A percentile compares a stretch with the other conserved stretches of the same genome.
Conservation (phyloP, 2,329 filamentous ascomycete genomes). For the Penicillium verrucosum region DNA sequence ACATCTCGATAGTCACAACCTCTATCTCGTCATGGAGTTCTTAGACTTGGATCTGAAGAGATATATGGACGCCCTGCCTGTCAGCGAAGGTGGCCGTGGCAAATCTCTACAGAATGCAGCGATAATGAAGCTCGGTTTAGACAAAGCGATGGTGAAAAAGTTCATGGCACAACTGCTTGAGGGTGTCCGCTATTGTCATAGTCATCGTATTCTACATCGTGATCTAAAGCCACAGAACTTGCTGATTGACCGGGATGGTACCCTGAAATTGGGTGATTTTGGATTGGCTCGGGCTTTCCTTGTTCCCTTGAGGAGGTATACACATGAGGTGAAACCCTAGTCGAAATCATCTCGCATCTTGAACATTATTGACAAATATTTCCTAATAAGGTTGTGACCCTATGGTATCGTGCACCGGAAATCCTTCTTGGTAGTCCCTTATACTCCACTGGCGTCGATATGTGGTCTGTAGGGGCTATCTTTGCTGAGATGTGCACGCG, state of each 20-base stretch:
- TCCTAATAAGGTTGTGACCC: constrained; percentile 66
- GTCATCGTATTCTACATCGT: constrained; percentile 80
- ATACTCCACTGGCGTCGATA: constrained; percentile 90
- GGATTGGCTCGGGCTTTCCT: constrained; percentile 86
- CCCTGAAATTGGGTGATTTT: constrained; percentile 87
- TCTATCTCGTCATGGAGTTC: constrained; percentile 90
- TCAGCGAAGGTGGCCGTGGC: constrained; percentile 78
- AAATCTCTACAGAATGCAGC: constrained; percentile 78
- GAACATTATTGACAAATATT: background rate
- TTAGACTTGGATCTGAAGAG: constrained; percentile 91
- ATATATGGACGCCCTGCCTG: constrained; percentile 88
- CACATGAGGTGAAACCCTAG: constrained; percentile 64
- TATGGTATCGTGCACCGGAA: constrained; percentile 90
- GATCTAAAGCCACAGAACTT: constrained; percentile 90
- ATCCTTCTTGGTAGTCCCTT: constrained; percentile 86
- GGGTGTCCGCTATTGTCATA: constrained; percentile 83
- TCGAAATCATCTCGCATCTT: background rate
- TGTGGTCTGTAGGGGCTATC: constrained; percentile 94
- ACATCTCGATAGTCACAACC: constrained; percentile 88
- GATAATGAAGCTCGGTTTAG: constrained; percentile 67
- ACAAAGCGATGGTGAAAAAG: constrained; percentile 79
- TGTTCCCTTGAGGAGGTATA: constrained; percentile 86
- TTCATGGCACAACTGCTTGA: constrained; percentile 88
- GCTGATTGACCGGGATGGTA: constrained; percentile 79
- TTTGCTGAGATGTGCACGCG: constrained; percentile 96